Evolutionary conservation across 331 rosid species (phyloP), one percentile per base, ranked within the genome.

Genomic region (Stylosanthes scabra): DNA sequence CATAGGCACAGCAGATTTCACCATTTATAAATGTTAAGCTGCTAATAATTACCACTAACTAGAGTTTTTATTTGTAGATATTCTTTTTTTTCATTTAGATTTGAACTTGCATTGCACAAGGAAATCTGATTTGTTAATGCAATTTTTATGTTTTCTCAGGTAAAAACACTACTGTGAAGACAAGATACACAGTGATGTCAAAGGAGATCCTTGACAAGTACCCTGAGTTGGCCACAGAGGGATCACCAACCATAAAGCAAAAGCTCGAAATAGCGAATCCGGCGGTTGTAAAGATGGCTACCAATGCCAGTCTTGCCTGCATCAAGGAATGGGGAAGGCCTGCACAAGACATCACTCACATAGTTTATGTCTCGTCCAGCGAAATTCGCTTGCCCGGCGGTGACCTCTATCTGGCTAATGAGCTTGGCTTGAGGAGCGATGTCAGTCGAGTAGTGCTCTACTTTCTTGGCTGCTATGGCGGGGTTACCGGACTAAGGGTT

Each of bases 131-230:
- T 37, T 37, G 66, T 37, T n/a, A 39, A 60, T 10, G 49, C 49
- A 3, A 27, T 15, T 61, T 20, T 61, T 28, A 47, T 29, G 11
- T 39, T 75, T 68, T 73, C 6, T 3, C 49, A 95, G 99, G 99
- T 57, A 92, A 88, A 81, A 95, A 93, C 59, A 95, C 98, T 4
- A 95, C 99, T 6, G 98, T 95, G 83, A 91, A 87, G 91, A 95
- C 96, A 8, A 88, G 99, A 47, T 92, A 95, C 86, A 95, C 99
- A 55, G 97, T 95, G 27, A 95, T 95, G 99, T 90, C 89, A 15
- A 95, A 92, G 89, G 97, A 92, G 79, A 94, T 94, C 37, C 87
- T 91, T 7, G 98, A 90, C 74, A 86, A 88, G 55, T 86, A 92
- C 78, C 98, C 98, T 2, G 98, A 95, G 57, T 75, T 95, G 13